A percentile compares a stretch with the other conserved stretches of the same genome.
Conservation (phyloP, 768 basidiomycete species). For the Hebeloma cylindrosporum region DNA sequence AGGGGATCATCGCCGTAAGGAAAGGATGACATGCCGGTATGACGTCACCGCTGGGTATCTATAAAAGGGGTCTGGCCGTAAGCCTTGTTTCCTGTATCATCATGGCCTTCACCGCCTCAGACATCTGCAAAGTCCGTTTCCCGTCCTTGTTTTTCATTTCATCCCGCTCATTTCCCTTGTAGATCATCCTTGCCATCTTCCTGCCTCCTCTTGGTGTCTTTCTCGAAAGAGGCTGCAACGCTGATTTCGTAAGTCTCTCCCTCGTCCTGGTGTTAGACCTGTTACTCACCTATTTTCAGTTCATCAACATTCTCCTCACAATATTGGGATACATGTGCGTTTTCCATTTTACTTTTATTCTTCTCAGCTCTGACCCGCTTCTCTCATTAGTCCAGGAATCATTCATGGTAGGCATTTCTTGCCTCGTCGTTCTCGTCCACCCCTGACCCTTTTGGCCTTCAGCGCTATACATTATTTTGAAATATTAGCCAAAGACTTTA, state of each 20-base stretch:
- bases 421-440: neutral
- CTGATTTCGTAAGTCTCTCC: slow-evolving; percentile 60
- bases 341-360: neutral
- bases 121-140: slow-evolving; percentile 70
- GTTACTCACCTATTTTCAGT: slow-evolving; percentile 22
- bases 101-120: slow-evolving; percentile 70
- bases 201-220: slow-evolving; percentile 87
- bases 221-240: slow-evolving; percentile 80
- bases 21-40: slow-evolving; percentile 5
- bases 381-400: slow-evolving; percentile 70
- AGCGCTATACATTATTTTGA: slow-evolving; percentile 83
- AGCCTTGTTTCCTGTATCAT: neutral
- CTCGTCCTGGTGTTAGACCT: slow-evolving; percentile 4
- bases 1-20: slow-evolving; percentile 24
- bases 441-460: slow-evolving; percentile 17
- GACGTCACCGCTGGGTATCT: neutral
- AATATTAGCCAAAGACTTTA: slow-evolving; percentile 49
- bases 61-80: neutral
- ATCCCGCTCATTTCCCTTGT: slow-evolving; percentile 5
- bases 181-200: slow-evolving; percentile 65
- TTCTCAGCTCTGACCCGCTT: slow-evolving; percentile 5
- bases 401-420: slow-evolving; percentile 53
- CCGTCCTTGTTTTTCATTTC: slow-evolving; percentile 11
- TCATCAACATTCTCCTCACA: slow-evolving; percentile 81
- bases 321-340: slow-evolving; percentile 76